Evolutionary conservation across 345 rosid species (phyloP).

Genomic region (Atalantia buxifolia): DNA sequence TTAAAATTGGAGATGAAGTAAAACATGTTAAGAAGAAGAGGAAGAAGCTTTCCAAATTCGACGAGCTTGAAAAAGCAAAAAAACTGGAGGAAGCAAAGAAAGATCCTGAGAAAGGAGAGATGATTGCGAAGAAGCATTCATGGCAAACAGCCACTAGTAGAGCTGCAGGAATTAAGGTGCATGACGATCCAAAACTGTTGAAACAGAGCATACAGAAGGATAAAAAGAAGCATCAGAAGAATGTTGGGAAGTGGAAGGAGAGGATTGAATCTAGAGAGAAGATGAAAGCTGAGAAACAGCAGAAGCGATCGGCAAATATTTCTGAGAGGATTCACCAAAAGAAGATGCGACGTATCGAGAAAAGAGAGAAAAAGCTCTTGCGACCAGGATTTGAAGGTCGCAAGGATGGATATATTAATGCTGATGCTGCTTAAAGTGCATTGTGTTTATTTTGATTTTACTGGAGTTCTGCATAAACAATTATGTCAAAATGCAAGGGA

Average conservation of each 20-base stretch:
- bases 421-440: background rate
- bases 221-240: constrained; percentile 69
- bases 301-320: constrained; percentile 70
- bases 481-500: background rate
- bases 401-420: background rate
- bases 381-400: constrained; percentile 94
- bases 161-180: constrained; percentile 81
- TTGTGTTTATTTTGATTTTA: background rate
- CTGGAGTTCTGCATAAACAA: background rate
- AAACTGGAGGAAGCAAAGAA: constrained; percentile 63
- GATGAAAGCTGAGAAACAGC: constrained; percentile 66
- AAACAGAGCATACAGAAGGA: constrained; percentile 72
- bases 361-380: constrained; percentile 85
- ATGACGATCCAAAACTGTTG: constrained; percentile 77
- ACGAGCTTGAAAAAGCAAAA: constrained; percentile 69
- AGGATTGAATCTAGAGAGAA: constrained; percentile 58
- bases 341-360: constrained; percentile 67
- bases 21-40: constrained; percentile 52
- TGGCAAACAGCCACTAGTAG: constrained; percentile 77
- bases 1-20: constrained; percentile 66
- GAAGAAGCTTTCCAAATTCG: constrained; percentile 54
- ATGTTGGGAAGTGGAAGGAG: constrained; percentile 83
- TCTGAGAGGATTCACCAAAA: constrained; percentile 65
- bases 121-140: constrained; percentile 51
- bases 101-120: constrained; percentile 75